Base-by-base conservation (phyloP, 1,284 basidiomycete species). In the Blastosporella zonata region DNA sequence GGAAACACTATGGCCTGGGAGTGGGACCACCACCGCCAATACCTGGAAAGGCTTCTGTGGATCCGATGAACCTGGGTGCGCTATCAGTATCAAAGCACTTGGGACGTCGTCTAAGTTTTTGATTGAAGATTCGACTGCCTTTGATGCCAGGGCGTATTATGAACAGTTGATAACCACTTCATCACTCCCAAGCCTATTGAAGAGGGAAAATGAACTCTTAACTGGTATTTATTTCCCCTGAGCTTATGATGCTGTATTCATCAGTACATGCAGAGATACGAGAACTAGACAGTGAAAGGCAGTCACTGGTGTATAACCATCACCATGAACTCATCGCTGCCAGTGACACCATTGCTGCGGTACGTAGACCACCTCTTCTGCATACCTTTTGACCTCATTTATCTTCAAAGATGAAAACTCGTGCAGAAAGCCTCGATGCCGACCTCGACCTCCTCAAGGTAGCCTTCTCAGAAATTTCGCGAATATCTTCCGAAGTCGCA, bases 301-400 rank as follows among this genome's bases (percentile, higher is more conserved):
- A 96, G 64, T 89, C 88, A 17, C 71, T 96, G 31, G 93, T 96
- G 2, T 96, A 96, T 64, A 94, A 96, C 58, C 93, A 96, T 60
- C 93, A 96, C 61, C 92, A 94, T 57, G 93, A 96, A 60, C 81
- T 96, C 17, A 93, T 96, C 40, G 88, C 90, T 1, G 93, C 93
- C 1, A 91, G 87, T 55, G 91, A 93, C 59, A 96, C 93, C 5
- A 95, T 96, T 54, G 82, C 84, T 51, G 82, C 86, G 18, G 91
- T 93, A 68, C 36, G 82, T 64, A 10, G n/a, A 34, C 27, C 21
- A 5, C 23, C n/a, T 17, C 10, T 21, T 36, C 48, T n/a, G 28
- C 8, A 21, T 39, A 25, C 23, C 31, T 28, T 37, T 40, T 42
- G 46, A 40, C n/a, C 38, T 37, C n/a, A 31, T 23, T 20, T 36